Percentiles rank a stretch among this genome's conserved stretches.
Evolutionary conservation across 805 yeast genomes (phyloP).

Genomic region (Lipomyces yamanashiensis): DNA sequence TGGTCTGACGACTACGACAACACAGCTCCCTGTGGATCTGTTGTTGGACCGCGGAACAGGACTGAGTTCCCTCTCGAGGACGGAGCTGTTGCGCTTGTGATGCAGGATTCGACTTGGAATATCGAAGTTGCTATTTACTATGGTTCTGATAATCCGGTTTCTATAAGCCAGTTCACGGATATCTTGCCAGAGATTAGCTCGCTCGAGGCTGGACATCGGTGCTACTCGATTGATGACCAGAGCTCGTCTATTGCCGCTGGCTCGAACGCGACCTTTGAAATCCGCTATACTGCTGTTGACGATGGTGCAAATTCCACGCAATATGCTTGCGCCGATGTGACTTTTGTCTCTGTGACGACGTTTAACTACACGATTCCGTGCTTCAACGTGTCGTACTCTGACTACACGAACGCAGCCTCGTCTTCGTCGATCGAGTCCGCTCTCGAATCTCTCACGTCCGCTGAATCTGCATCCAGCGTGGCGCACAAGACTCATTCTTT

Average conservation of each 20-base stretch:
- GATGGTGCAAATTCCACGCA: slow-evolving; percentile 49
- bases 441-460: neutral
- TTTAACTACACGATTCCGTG: slow-evolving; percentile 32
- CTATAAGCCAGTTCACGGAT: slow-evolving; percentile 50
- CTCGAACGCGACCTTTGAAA: slow-evolving; percentile 53
- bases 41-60: slow-evolving; percentile 48
- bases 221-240: slow-evolving; percentile 53
- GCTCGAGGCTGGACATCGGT: slow-evolving; percentile 52
- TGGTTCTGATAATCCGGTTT: slow-evolving; percentile 47
- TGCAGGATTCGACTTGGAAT: slow-evolving; percentile 50
- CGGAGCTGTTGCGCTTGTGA: slow-evolving; percentile 54
- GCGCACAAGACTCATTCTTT: neutral
- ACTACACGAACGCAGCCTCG: slow-evolving; percentile 18
- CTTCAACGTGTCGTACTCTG: slow-evolving; percentile 33
- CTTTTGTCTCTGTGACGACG: slow-evolving; percentile 44
- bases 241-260: slow-evolving; percentile 49
- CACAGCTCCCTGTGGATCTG: slow-evolving; percentile 55
- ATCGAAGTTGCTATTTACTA: slow-evolving; percentile 51
- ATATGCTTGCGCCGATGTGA: slow-evolving; percentile 54
- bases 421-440: slow-evolving; percentile 9
- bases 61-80: slow-evolving; percentile 54
- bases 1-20: slow-evolving; percentile 55
- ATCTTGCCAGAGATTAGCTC: slow-evolving; percentile 32
- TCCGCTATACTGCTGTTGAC: slow-evolving; percentile 51
- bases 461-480: neutral